Evolutionary conservation across 352 stramenopile species (phyloP), one percentile per base, ranked within the genome.

Genomic region (Pythium sukuiense): DNA sequence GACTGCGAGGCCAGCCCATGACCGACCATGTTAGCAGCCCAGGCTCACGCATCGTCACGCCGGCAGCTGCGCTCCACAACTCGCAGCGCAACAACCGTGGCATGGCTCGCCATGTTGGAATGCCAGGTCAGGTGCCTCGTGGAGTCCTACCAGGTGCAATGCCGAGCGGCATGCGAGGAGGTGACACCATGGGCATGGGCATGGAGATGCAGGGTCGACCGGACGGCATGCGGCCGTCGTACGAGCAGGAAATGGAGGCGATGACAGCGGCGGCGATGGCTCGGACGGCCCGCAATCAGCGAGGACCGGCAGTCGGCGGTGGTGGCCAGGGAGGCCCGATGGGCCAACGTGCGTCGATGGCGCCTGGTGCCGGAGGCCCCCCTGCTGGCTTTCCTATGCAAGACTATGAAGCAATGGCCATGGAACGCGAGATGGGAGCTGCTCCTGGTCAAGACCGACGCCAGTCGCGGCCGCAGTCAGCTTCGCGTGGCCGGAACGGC

Each of bases 21-120:
- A 33, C 27, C 3, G 56, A 56, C 2, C 59, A 63, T 32, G 61
- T 61, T 0, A 63, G 64, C 49, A 73, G 67, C 37, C 67, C 67
- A 18, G 67, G 67, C 45, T 73, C 67, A 4, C 67, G 67, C 11
- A 73, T 73, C 56, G 67, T 69, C 13, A 73, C 67, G 39, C 67
- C 67, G 1, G 67, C 67, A 2, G 67, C 67, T 2, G 45, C 67
- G 13, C 61, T 73, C 32, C 60, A 69, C 61, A 66, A 26, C 29
- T 37, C 57, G 20, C 55, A 65, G n/a, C 54, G 66, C 6, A 55
- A 55, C 24, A 32, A 55, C 48, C 48, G 48, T 26, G 53, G 33
- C 16, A 56, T 63, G 56, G 50, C 48, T 35, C 48, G 48, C 48
- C 35, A 37, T 33, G 55, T 33, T 37, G 39, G 35, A 3, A 55